These are phyloP conservation scores for Venturia aucupariae DNA, from an alignment of 2,329 filamentous ascomycete species.

Conservation along the genomic window DNA sequence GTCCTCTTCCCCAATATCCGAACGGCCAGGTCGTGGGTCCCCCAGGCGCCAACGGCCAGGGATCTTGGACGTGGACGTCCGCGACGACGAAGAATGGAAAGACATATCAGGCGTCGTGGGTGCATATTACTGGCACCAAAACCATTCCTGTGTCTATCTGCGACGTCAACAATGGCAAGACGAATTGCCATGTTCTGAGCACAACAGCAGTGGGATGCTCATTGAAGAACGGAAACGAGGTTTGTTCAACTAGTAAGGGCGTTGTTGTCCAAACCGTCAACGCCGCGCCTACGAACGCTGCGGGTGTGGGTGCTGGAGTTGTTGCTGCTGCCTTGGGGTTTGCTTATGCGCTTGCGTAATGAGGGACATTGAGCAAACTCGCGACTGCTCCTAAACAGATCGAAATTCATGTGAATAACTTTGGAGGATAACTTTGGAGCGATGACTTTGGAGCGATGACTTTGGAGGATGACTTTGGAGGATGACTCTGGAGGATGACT, in stretches of 20 bases:
- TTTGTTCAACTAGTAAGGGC: slow-evolving; percentile 1
- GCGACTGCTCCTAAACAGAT: too few species aligned
- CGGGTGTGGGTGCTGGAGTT: slow-evolving; percentile 1
- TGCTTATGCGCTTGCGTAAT: slow-evolving; percentile 1
- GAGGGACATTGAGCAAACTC: neutral
- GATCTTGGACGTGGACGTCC: slow-evolving; percentile 2
- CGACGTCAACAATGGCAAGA: slow-evolving; percentile 3
- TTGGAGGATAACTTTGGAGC: neutral
- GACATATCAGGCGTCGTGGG: slow-evolving; percentile 1
- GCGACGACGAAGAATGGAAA: slow-evolving; percentile 2
- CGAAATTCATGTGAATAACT: too few species aligned
- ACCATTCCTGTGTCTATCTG: neutral
- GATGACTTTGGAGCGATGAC: neutral
- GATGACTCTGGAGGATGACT: neutral
- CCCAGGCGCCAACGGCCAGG: neutral
- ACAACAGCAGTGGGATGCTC: neutral
- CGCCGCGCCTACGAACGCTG: slow-evolving; percentile 3
- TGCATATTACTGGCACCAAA: slow-evolving; percentile 7
- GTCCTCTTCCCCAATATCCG: neutral
- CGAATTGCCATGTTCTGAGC: neutral
- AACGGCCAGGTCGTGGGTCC: neutral
- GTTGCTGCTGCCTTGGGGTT: slow-evolving; percentile 3
- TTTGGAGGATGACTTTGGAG: neutral
- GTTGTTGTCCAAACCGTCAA: slow-evolving; percentile 5
- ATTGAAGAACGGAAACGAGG: neutral